Evolutionary conservation across 1,139 yeast species (phyloP).

Genomic region (Wickerhamomyces sp.): DNA sequence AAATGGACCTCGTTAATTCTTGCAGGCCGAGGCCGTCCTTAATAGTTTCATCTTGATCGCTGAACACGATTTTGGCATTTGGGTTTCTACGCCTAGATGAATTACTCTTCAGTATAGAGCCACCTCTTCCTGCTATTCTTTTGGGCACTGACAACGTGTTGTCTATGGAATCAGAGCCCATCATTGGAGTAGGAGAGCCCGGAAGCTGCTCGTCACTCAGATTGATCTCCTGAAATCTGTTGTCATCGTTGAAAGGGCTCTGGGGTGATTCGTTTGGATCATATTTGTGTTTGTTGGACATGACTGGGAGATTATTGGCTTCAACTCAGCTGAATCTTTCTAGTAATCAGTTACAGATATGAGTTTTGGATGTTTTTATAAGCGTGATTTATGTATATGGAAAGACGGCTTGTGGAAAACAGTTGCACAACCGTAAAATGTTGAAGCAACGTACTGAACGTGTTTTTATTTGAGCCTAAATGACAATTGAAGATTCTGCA

Average conservation of each 20-base stretch:
- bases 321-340: no score
- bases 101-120: conserved; percentile 19
- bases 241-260: conserved; percentile 16
- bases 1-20: conserved; percentile 15
- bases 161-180: conserved; percentile 1
- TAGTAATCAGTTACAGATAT: no score
- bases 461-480: no score
- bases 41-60: conserved; percentile 15
- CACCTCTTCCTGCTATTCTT: conserved; percentile 8
- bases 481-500: no score
- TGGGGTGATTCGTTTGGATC: conserved; percentile 12
- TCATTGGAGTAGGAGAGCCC: background rate
- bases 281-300: background rate
- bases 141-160: conserved; percentile 9
- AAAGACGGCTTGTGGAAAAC: no score
- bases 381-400: no score
- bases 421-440: no score
- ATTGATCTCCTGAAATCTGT: conserved; percentile 16
- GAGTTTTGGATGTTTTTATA: no score
- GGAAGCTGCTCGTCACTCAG: conserved; percentile 6
- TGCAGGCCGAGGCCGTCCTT: conserved; percentile 11
- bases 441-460: no score
- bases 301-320: background rate
- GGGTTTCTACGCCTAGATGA: conserved; percentile 15
- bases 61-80: conserved; percentile 19